Evolutionary conservation across 805 yeast species (phyloP), one percentile per base, ranked within the genome.

Genomic region (Clavispora vitiphila): DNA sequence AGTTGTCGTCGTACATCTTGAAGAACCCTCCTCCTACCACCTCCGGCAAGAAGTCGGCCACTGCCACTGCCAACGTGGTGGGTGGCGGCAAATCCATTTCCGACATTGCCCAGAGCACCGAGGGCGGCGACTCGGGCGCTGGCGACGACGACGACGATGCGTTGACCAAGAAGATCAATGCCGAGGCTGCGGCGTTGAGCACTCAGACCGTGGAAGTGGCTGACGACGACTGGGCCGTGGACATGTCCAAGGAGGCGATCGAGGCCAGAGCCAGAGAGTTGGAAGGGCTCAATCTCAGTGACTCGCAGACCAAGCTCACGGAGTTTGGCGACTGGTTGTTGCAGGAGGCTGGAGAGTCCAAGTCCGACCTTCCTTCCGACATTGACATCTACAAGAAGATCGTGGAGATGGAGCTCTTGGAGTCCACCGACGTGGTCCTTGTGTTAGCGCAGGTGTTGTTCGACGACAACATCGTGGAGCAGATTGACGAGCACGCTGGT

Each of bases 221-320:
- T 50, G 96, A 89, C 60, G 97, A 86, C 53, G 96, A 87, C 52
- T 91, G 98, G 98, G 88, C 96, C 15, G 96, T 90, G 34, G 99
- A 91, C 65, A 87, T 90, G 78, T 86, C 96, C 37, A 93, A 86
- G 64, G 98, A 89, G 69, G 98, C 98, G 44, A 87, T 91, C 50
- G 82, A 84, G 60, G 88, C 86, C 35, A 86, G 99, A 69, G 96
- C 96, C 35, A 71, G 80, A 55, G 95, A 86, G 62, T 74, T 89
- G 51, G 95, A 88, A 65, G 88, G 81, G 19, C 69, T 78, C 44
- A 55, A 68, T 34, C 62, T 75, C 44, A 65, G 63, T 46, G 77
- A 67, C 36, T 65, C 61, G 37, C 76, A 72, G 45, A 74, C 71
- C 47, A 72, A 73, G 43, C 83, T 78, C 63, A 84, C 82, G 49